Conservation (phyloP, 139 green algal genomes). For the Desmodesmus armatus region DNA sequence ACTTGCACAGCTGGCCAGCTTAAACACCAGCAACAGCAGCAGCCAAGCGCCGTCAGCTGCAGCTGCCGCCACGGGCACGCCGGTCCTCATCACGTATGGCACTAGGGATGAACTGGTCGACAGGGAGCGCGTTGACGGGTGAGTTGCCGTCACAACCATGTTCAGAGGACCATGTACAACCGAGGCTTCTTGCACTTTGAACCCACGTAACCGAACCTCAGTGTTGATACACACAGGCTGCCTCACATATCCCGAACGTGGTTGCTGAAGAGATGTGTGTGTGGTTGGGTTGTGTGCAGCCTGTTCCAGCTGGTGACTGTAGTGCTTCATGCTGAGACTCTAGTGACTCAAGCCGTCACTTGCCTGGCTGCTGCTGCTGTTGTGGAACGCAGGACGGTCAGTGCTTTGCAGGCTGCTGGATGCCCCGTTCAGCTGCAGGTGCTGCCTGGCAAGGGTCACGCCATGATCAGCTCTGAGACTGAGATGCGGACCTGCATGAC, state of each 20-base stretch:
- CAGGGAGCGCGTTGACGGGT: neutral
- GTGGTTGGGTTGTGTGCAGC: neutral
- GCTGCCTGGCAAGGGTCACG: conserved; percentile 10
- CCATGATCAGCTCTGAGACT: conserved; percentile 17
- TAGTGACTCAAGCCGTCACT: neutral
- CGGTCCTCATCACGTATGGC: conserved; percentile 42
- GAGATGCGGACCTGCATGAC: conserved; percentile 35
- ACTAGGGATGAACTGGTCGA: conserved; percentile 19
- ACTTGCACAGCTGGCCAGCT: neutral
- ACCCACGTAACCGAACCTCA: neutral
- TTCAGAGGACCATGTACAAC: neutral
- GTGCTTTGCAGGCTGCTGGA: neutral
- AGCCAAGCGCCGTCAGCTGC: neutral
- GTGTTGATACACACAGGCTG: neutral
- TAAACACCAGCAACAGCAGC: neutral
- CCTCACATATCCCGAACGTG: neutral
- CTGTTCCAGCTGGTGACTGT: neutral
- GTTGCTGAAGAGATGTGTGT: neutral
- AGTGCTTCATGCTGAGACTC: neutral
- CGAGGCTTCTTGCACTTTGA: neutral
- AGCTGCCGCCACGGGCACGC: neutral
- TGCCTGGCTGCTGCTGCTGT: neutral
- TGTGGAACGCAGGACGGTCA: neutral
- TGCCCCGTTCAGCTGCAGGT: conserved; percentile 1
- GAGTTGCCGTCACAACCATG: neutral